Evolutionary conservation across 805 yeast species (phyloP), one percentile per base, ranked within the genome.

Genomic region (Ogataea glucozyma): DNA sequence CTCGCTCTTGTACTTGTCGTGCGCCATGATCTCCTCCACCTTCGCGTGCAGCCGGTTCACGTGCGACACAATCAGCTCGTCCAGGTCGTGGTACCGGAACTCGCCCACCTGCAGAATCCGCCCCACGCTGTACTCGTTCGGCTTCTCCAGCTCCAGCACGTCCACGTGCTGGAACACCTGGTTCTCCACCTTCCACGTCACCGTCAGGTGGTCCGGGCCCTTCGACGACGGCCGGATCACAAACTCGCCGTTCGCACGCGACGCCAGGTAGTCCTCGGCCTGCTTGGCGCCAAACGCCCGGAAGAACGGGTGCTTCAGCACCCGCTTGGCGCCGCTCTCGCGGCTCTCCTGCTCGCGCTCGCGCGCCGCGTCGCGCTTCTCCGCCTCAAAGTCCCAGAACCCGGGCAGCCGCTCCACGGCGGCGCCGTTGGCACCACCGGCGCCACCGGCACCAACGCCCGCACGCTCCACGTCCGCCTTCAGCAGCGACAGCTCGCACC

Each of bases 151-250:
- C 65, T 93, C 98, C 48, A 81, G 71, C 34, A 93, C 85, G 54
- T 89, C 93, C 50, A 93, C 70, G 62, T 93, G 98, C 62, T 93
- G 98, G 67, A 85, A 93, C 48, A 91, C 68, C 61, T 83, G 85
- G 60, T 87, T 91, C 46, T 87, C 93, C 34, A 93, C 90, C 62
- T 93, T 93, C 97, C 98, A 93, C 0, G 99, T 91, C 31, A 91
- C 83, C 2, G 96, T 89, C 53, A 93, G 73, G 64, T 83, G 97
- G 49, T 88, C 86, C 35, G 78, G 73, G 31, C 99, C 99, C 49
- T 83, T 80, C 8, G 96, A 88, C 0, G 97, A 88, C 14, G 98
- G 99, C 53, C 99, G 78, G 43, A 93, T 85, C 16, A 93, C 96
- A 66, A 88, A 78, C 54, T 88, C 96, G 40, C 99, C 99, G 51